Base-by-base conservation (phyloP, 2,329 filamentous ascomycete genomes). In the Phyllosticta capitalensis region DNA sequence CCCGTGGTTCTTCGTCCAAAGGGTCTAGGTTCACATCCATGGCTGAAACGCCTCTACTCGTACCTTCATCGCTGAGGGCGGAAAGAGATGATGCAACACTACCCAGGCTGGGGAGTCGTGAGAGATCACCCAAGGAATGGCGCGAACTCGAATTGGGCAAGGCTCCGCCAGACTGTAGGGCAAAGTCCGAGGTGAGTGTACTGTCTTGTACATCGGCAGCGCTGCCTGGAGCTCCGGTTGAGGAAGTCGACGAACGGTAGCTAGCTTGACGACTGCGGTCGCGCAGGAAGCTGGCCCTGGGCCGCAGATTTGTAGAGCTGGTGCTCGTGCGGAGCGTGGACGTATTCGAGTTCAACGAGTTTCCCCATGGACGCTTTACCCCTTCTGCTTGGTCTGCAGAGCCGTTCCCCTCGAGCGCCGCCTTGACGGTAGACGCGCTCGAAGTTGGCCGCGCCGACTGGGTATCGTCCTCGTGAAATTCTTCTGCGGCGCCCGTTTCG, bases 41-140 rank as follows among this genome's bases (percentile, higher is more conserved):
- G 30, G 67, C 65, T 12, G 65, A 73, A 45, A 70, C 71, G 49
- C 70, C 71, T 51, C 71, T 70, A 54, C 72, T 66, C n/a, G 17
- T n/a, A 14, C 38, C 38, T 45, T 45, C 38, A 50, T 77, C 78
- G 66, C 81, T 78, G 65, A 81, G 74, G 64, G 76, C 78, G 21
- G 82, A 83, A 28, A 84, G 75, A 0, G 87, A 89, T 5, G 91
- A 96, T 1, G 85, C 88, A 76, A 96, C 90, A 71, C 92, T 96
- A 21, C 91, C 91, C 61, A 96, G 81, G 74, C 92, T 96, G 62
- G 92, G 86, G 10, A 91, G 83, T 22, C 92, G 82, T 20, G 87
- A 85, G 58, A 95, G 77, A 2, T 60, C 58, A 19, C 76, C 75
- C 62, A 82, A 79, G 69, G 80, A 83, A 71, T 76, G 66, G 67